Percentiles rank a stretch among this genome's conserved stretches.
These are phyloP conservation scores for Coemansia sp. DNA, from an alignment of 192 early-diverging fungal genomes.

Conservation along the genomic window DNA sequence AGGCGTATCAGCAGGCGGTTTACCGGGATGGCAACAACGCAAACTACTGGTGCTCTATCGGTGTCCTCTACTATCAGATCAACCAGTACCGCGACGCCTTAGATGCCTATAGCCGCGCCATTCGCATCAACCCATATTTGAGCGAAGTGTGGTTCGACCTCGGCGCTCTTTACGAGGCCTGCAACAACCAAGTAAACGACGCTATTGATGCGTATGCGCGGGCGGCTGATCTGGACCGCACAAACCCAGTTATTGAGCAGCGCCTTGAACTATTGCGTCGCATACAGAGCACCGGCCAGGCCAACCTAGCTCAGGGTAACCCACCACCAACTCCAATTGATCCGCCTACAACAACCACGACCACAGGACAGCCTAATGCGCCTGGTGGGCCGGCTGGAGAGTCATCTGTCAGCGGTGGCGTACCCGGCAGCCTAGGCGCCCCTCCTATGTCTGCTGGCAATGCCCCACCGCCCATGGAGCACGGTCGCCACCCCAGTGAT, in stretches of 20 bases:
- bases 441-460: slow-evolving; percentile 26
- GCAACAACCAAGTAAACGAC: slow-evolving; percentile 96
- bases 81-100: slow-evolving; percentile 91
- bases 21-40: slow-evolving; percentile 90
- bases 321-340: slow-evolving; percentile 46
- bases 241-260: slow-evolving; percentile 85
- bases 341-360: slow-evolving; percentile 28
- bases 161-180: slow-evolving; percentile 94
- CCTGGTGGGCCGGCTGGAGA: slow-evolving; percentile 51
- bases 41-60: slow-evolving; percentile 98
- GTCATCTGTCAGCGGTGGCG: slow-evolving; percentile 22
- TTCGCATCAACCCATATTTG: slow-evolving; percentile 89
- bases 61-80: slow-evolving; percentile 96
- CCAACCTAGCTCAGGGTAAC: slow-evolving; percentile 20
- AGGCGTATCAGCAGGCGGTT: slow-evolving; percentile 97
- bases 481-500: slow-evolving; percentile 20
- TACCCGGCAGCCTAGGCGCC: slow-evolving; percentile 39
- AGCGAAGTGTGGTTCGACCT: slow-evolving; percentile 98
- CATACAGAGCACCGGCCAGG: slow-evolving; percentile 44
- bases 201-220: slow-evolving; percentile 95
- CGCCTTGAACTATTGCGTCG: slow-evolving; percentile 56
- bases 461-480: slow-evolving; percentile 15
- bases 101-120: slow-evolving; percentile 95
- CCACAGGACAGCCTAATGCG: slow-evolving; percentile 47
- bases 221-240: slow-evolving; percentile 88